A percentile compares a stretch with the other conserved stretches of the same genome.
These are phyloP conservation scores for Sclerotinia spermophila DNA, from an alignment of 2,329 filamentous ascomycete genomes.

Conservation along the genomic window DNA sequence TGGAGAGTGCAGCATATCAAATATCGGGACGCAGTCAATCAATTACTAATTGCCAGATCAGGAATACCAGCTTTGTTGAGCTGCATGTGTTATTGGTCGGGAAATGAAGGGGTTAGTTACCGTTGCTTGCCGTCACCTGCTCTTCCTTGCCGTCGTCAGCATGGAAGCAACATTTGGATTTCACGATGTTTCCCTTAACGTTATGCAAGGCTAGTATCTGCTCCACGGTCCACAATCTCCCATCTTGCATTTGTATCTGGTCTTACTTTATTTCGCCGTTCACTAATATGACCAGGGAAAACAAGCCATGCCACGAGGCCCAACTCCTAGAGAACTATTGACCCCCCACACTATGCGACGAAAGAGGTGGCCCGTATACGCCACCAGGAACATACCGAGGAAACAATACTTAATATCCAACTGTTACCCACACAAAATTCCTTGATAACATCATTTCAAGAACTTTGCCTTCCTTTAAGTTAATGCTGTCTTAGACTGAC, in stretches of 20 bases:
- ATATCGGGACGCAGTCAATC: background rate
- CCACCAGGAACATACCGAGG: conserved; percentile 15
- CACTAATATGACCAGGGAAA: background rate
- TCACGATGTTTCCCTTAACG: conserved; percentile 4
- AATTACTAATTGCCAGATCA: background rate
- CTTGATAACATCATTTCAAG: background rate
- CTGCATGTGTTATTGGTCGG: background rate
- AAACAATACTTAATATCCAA: conserved; percentile 15
- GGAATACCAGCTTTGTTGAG: background rate
- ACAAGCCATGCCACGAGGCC: conserved; percentile 28
- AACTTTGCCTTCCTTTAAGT: background rate
- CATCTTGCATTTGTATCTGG: conserved; percentile 15
- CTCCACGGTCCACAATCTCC: conserved; percentile 14
- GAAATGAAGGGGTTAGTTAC: background rate
- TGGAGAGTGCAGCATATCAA: background rate
- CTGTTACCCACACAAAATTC: background rate
- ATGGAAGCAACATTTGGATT: background rate
- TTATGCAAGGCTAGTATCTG: conserved; percentile 5
- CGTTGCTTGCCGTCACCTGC: background rate
- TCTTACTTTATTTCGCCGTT: background rate
- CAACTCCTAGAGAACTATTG: conserved; percentile 20
- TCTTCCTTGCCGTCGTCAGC: background rate
- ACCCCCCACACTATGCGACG: conserved; percentile 26
- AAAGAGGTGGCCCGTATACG: background rate
- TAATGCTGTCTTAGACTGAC: background rate